Conservation (phyloP, 108 stramenopile species). For the Schizochytrium sp. region DNA sequence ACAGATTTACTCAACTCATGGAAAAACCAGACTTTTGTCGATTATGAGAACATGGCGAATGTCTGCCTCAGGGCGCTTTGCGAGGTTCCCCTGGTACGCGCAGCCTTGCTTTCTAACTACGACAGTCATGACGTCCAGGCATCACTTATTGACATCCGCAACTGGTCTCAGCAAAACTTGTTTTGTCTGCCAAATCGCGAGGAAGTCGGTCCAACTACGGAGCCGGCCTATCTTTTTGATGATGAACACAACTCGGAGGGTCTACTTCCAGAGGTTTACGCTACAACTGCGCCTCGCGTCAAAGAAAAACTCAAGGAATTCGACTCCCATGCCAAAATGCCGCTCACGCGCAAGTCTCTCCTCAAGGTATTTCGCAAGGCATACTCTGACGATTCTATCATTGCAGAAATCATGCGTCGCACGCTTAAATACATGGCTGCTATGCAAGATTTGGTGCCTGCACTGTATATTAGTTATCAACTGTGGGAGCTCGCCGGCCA, state of each 20-base stretch:
- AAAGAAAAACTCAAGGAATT: constrained; percentile 21
- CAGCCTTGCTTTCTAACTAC: constrained; percentile 53
- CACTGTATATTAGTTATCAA: constrained; percentile 47
- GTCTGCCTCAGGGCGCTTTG: constrained; percentile 37
- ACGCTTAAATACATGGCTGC: constrained; percentile 20
- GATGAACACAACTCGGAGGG: constrained; percentile 46
- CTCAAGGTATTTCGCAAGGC: constrained; percentile 33
- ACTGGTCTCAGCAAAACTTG: constrained; percentile 23
- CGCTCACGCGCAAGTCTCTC: not conserved
- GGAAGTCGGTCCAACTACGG: not conserved
- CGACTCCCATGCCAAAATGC: constrained; percentile 21
- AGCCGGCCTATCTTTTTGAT: constrained; percentile 19
- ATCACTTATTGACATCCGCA: constrained; percentile 34
- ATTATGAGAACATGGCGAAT: constrained; percentile 60
- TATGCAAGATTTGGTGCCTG: constrained; percentile 41
- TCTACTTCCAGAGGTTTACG: constrained; percentile 29
- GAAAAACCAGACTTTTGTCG: constrained; percentile 57
- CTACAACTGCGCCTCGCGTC: constrained; percentile 19
- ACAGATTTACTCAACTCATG: constrained; percentile 24
- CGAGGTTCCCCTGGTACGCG: constrained; percentile 40
- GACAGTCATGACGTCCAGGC: constrained; percentile 45
- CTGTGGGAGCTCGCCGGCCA: constrained; percentile 47
- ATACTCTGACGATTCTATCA: constrained; percentile 3
- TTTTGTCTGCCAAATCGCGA: not conserved
- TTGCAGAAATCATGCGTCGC: constrained; percentile 23